A percentile compares a stretch with the other conserved stretches of the same genome.
Evolutionary conservation across 805 yeast species (phyloP).

Genomic region (Metschnikowia hibisci): DNA sequence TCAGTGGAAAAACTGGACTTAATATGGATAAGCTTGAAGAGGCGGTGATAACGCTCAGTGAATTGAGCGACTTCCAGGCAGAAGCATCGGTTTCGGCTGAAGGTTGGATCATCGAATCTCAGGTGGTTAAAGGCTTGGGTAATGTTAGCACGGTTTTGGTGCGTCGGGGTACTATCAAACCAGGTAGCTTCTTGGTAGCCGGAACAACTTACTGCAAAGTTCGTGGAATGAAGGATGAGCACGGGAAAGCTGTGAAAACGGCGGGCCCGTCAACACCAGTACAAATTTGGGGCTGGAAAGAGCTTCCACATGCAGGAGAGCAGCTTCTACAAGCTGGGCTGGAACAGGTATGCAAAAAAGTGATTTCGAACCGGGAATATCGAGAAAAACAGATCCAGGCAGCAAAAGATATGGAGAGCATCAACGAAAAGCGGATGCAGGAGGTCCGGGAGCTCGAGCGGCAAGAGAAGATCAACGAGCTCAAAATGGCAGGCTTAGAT

Average conservation of each 20-base stretch:
- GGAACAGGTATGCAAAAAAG: conserved; percentile 75
- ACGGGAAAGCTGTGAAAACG: conserved; percentile 53
- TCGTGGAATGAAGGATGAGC: conserved; percentile 69
- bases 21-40: conserved; percentile 91
- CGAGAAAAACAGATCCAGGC: conserved; percentile 53
- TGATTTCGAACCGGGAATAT: conserved; percentile 57
- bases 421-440: conserved; percentile 64
- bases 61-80: conserved; percentile 73
- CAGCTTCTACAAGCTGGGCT: conserved; percentile 69
- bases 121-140: conserved; percentile 78
- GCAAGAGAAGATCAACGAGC: conserved; percentile 52
- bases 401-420: conserved; percentile 58
- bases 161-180: conserved; percentile 68
- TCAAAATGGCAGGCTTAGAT: conserved; percentile 59
- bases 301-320: conserved; percentile 88
- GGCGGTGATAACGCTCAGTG: conserved; percentile 80
- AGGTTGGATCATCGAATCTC: conserved; percentile 89
- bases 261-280: conserved; percentile 91
- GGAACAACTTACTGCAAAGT: conserved; percentile 87
- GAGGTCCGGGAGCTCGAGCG: conserved; percentile 50
- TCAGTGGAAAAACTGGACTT: conserved; percentile 84
- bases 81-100: conserved; percentile 55
- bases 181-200: conserved; percentile 74
- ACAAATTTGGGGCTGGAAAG: conserved; percentile 92
- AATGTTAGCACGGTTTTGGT: conserved; percentile 81